Base-by-base conservation (phyloP, 1,284 basidiomycete genomes). In the Grifola frondosa region DNA sequence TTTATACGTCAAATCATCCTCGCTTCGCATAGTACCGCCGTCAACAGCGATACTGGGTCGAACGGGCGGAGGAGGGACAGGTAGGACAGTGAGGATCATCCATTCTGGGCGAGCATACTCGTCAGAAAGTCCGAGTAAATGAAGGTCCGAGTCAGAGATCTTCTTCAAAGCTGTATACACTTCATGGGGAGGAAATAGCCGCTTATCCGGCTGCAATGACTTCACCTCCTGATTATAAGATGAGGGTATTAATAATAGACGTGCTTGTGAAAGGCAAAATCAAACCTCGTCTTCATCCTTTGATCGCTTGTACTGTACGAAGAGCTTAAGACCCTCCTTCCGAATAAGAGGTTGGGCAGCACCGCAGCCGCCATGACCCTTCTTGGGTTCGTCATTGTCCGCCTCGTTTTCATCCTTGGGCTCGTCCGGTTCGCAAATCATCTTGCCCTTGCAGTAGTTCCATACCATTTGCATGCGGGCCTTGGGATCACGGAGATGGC, bases 1-100 rank as follows among this genome's bases (percentile, higher is more conserved):
- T 66, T 99, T 99, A 75, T 97, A 98, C 1, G 97, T 99, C 76
- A 99, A 75, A 70, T 99, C 97, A 62, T 99, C 97, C 67, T 99
- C 97, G 57, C 91, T 94, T 36, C 94, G 83, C 82, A 96, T 93
- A 1, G 90, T 87, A 42, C 95, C 96, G 28, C 96, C 96, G 58
- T 99, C 96, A 22, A 96, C 89, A 16, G 94, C 88, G 46, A 99
- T 97, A 66, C 93, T 97, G 0, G 97, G 97, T 36, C 97, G 91
- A 38, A 99, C 97, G 10, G 97, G 94, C 10, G 97, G 96, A 1
- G 97, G 97, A 1, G 97, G 97, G 0, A 99, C 96, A 26, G 97
- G 97, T 60, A 99, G 79, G 22, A 98, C 94, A 0, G 97, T 98
- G 39, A 99, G 71, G 57, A 99, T 95, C 97, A 99, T 99, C 97